Evolutionary conservation across 208 protist species (phyloP), one percentile per base, ranked within the genome.

Genomic region (Acanthamoeba lenticulata): DNA sequence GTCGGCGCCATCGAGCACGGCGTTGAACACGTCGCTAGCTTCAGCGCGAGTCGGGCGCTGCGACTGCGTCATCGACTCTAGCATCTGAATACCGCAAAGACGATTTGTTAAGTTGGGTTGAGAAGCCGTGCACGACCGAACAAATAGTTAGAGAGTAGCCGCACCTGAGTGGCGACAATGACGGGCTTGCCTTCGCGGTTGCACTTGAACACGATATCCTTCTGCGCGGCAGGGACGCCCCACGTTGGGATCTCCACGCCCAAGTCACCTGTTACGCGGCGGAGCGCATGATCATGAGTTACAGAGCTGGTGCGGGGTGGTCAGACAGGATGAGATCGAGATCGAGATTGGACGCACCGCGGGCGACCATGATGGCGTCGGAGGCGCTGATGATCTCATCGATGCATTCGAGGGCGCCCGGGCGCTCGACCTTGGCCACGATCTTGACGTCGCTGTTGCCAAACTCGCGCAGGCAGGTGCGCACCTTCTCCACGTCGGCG

Each of bases 381-480:
- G 97, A 97, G 34, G 96, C 97, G 17, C 97, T 95, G 81, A 99
- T 97, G 97, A 99, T 99, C 21, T 98, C 97, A 95, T 99, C 98
- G 95, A 99, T 99, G 95, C 99, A 99, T 85, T 99, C 97, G 97
- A 99, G 47, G 67, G 96, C 97, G 96, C 99, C 98, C 94, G 99
- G 98, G 94, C 99, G 99, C 97, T 99, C 99, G 94, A 99, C 99
- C 97, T 99, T 99, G 93, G 97, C 97, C 94, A 99, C 99, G 95
- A 99, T 99, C 95, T 97, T 95, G 85, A 98, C 97, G 74, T 98
- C 96, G 74, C 97, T 97, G 29, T 98, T 93, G 60, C 89, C 89
- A 81, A 36, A 62, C 6, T 93, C 89, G 1, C 9, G 29, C 89
- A 93, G 65, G 27, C 89, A 93, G 17, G 11, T 93, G 0, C 89